Base-by-base conservation (phyloP, 768 basidiomycete species). In the Zangia roseola region DNA sequence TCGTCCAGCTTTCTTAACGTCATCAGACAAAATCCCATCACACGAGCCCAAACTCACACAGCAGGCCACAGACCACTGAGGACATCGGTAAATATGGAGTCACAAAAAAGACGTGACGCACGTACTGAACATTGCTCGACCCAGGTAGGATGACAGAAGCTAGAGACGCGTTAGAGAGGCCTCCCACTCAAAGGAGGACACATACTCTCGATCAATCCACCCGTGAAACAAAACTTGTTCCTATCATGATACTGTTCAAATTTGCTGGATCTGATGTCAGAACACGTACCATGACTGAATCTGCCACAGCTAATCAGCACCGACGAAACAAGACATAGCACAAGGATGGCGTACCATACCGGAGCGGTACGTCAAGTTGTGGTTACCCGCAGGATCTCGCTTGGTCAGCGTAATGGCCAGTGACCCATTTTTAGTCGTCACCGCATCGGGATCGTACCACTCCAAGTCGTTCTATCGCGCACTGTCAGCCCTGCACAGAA, bases 221-320 rank as follows among this genome's bases (percentile, higher is more conserved):
- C 86, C 10, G 87, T 88, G 63, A 91, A 91, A 65, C 88, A 91
- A 55, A 94, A 82, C 69, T 84, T 83, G 64, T 84, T 85, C 78
- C 71, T 70, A 6, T 34, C 39, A 21, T 37, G 24, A 45, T 37
- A 36, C 4, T 16, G 19, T 31, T 59, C 48, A 56, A 17, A 13
- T 34, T 19, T 50, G 24, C 4, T 12, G 14, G 3, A 13, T 25
- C 17, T 14, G 33, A 0, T 24, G 25, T 19, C 16, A 41, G 16
- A 16, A 30, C 19, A 49, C 56, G 37, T 16, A 65, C 68, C 68
- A 68, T 17, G 65, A 54, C 50, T 68, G 66, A 42, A 68, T 47
- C 66, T 68, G 47, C 10, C 52, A 61, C 54, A 2, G 12, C 30
- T 68, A 25, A 66, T 67, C 57, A 45, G 50, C 61, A 71, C 50